Conservation (phyloP, 257 asterid genomes). For the Lavandula angustifolia region DNA sequence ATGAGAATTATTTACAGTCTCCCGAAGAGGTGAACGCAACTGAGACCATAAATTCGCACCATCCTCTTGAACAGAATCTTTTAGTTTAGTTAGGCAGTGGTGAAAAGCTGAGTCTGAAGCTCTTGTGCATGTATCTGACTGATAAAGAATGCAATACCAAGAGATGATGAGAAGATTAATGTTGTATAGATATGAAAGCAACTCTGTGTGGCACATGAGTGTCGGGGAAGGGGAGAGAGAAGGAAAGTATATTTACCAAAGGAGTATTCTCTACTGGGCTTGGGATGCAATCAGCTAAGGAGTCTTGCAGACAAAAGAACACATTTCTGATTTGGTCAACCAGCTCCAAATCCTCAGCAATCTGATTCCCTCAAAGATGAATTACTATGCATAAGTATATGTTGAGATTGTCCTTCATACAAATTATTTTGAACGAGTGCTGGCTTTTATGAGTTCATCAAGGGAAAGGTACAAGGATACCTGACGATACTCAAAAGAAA, state of each 20-base stretch:
- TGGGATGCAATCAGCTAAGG: slow-evolving; percentile 43
- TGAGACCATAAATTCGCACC: slow-evolving; percentile 50
- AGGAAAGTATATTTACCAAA: slow-evolving; percentile 50
- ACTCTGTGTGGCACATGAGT: background rate
- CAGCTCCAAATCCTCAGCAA: slow-evolving; percentile 72
- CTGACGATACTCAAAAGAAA: background rate
- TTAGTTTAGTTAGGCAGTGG: slow-evolving; percentile 38
- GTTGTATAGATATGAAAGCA: slow-evolving; percentile 20
- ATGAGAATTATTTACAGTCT: slow-evolving; percentile 36
- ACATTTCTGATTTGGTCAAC: slow-evolving; percentile 63
- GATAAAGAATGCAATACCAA: slow-evolving; percentile 39
- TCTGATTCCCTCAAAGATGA: slow-evolving; percentile 49
- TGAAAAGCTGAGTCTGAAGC: slow-evolving; percentile 51
- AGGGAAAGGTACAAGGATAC: slow-evolving; percentile 12
- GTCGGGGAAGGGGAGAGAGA: slow-evolving; percentile 3
- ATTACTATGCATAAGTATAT: slow-evolving; percentile 21
- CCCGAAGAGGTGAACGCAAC: slow-evolving; percentile 41
- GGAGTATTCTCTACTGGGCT: slow-evolving; percentile 49
- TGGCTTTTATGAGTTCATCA: slow-evolving; percentile 1
- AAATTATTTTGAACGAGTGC: slow-evolving; percentile 16
- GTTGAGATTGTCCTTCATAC: slow-evolving; percentile 13
- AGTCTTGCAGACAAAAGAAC: slow-evolving; percentile 53
- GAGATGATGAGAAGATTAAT: slow-evolving; percentile 22
- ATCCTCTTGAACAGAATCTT: slow-evolving; percentile 39
- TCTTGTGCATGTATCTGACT: slow-evolving; percentile 57